Evolutionary conservation across 805 yeast genomes (phyloP).

Genomic region (Danielozyma ontarioensis): DNA sequence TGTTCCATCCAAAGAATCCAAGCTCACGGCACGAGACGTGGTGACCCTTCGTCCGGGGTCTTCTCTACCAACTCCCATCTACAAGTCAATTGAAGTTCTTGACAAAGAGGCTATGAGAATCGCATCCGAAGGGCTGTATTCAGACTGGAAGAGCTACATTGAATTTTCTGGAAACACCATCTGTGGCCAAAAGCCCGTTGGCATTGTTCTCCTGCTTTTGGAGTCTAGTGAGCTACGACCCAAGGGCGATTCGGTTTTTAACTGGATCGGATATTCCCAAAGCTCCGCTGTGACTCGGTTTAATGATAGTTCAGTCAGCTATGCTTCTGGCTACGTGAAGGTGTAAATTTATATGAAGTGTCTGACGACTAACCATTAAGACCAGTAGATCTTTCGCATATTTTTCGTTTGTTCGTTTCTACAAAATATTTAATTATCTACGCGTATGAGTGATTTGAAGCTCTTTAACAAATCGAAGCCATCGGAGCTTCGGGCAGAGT

Average conservation of each 20-base stretch:
- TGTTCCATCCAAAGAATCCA: constrained; percentile 6
- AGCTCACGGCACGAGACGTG: background rate
- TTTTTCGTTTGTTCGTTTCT: no score
- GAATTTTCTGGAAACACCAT: constrained; percentile 76
- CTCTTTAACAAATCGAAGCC: constrained; percentile 35
- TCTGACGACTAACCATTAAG: background rate
- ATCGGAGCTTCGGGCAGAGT: constrained; percentile 35
- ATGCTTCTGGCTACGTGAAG: constrained; percentile 68
- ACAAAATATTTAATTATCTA: background rate
- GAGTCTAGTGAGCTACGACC: constrained; percentile 27
- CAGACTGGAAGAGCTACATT: constrained; percentile 64
- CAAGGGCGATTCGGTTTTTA: constrained; percentile 27
- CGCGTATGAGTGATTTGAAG: constrained; percentile 33
- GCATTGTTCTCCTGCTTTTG: constrained; percentile 52
- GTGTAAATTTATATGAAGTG: background rate
- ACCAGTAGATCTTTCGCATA: no score
- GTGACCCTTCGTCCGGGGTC: background rate
- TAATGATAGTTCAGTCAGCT: constrained; percentile 81
- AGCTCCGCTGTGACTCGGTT: constrained; percentile 48
- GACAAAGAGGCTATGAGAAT: constrained; percentile 70
- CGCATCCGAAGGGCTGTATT: constrained; percentile 50
- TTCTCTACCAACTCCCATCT: constrained; percentile 40
- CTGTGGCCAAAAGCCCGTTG: constrained; percentile 86
- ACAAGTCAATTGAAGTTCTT: constrained; percentile 66
- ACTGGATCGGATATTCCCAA: constrained; percentile 80